Percentiles rank a stretch among this genome's conserved stretches.
These are phyloP conservation scores for Dothidotthia symphoricarpi DNA, from an alignment of 2,329 filamentous ascomycete genomes.

Conservation along the genomic window DNA sequence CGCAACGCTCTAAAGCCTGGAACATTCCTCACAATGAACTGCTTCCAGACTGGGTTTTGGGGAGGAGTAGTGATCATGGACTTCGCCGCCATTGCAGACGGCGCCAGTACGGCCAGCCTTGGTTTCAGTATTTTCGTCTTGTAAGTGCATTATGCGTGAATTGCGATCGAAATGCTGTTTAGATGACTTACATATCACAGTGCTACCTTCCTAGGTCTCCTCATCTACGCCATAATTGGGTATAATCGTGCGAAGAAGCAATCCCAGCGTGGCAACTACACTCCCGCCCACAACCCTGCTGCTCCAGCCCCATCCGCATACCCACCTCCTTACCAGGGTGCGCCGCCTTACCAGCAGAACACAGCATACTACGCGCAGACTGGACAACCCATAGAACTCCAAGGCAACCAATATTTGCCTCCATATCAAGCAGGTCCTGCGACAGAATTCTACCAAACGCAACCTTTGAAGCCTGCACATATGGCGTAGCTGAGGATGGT, in stretches of 20 bases:
- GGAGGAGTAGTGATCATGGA: constrained; percentile 32
- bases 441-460: constrained; percentile 22
- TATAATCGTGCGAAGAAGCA: constrained; percentile 40
- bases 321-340: constrained; percentile 16
- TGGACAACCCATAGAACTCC: constrained; percentile 12
- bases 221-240: constrained; percentile 42
- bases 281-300: constrained; percentile 32
- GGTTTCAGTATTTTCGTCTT: constrained; percentile 37
- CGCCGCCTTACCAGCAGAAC: constrained; percentile 21
- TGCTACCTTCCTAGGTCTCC: constrained; percentile 37
- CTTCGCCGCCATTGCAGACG: constrained; percentile 24
- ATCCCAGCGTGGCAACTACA: constrained; percentile 34
- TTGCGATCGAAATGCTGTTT: background rate
- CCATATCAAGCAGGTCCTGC: constrained; percentile 20
- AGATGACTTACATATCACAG: constrained; percentile 20
- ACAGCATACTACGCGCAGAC: constrained; percentile 29
- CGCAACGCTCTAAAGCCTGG: constrained; percentile 32
- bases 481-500: constrained; percentile 18
- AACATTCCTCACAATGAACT: constrained; percentile 39
- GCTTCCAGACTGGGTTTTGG: constrained; percentile 40
- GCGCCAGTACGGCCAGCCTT: constrained; percentile 22
- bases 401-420: constrained; percentile 18
- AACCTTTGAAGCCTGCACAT: constrained; percentile 29
- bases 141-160: constrained; percentile 30
- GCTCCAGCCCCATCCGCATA: constrained; percentile 12